These are phyloP conservation scores for Kodamaea sp. DNA, from an alignment of 1,139 yeast species.

Conservation along the genomic window DNA sequence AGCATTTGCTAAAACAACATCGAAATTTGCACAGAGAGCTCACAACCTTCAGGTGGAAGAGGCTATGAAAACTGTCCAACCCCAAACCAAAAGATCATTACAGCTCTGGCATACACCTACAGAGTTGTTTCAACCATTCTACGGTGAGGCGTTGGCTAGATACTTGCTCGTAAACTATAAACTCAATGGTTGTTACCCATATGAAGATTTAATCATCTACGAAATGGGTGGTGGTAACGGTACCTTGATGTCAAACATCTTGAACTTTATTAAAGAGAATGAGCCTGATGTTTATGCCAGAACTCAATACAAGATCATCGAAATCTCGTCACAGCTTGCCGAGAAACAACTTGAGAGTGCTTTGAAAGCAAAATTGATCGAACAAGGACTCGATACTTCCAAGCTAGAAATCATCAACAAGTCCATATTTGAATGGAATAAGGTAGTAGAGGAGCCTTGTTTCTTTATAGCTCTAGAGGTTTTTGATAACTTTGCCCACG, in stretches of 20 bases:
- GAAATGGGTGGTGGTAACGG: conserved; percentile 95
- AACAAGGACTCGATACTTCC: conserved; percentile 40
- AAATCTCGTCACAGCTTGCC: conserved; percentile 70
- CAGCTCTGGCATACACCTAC: conserved; percentile 94
- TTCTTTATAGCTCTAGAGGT: conserved; percentile 83
- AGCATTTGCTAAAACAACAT: conserved; percentile 7
- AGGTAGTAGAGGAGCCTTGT: conserved; percentile 65
- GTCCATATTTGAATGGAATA: conserved; percentile 76
- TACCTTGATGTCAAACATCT: conserved; percentile 76
- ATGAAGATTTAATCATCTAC: conserved; percentile 67
- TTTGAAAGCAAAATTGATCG: conserved; percentile 34
- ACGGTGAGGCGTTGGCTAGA: conserved; percentile 83
- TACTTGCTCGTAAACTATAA: conserved; percentile 71
- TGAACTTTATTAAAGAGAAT: conserved; percentile 60
- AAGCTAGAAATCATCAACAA: conserved; percentile 69
- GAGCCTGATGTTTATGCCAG: conserved; percentile 73
- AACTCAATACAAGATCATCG: conserved; percentile 74
- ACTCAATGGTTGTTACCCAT: conserved; percentile 59
- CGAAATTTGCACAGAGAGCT: conserved; percentile 37
- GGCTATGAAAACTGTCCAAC: conserved; percentile 9
- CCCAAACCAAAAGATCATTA: conserved; percentile 40
- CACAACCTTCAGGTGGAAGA: conserved; percentile 33
- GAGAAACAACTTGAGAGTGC: conserved; percentile 55
- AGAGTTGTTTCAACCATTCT: conserved; percentile 78
- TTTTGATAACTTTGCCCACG: conserved; percentile 84